Percentiles rank a stretch among this genome's conserved stretches.
Conservation (phyloP, 176 grass and related monocot species). For the Zoysia pacifica region DNA sequence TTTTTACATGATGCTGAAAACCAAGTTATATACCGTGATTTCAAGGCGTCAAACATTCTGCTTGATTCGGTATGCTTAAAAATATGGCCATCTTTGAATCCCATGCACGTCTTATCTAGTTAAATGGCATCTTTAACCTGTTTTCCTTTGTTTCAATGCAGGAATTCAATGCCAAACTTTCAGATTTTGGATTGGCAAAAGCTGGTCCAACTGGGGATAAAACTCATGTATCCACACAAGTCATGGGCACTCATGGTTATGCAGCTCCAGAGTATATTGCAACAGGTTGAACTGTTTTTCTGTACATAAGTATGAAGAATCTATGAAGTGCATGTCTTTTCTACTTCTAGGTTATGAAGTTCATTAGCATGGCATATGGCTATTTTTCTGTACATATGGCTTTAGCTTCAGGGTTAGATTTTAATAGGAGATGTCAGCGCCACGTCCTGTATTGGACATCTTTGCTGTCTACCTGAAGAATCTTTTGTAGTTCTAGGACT, state of each 20-base stretch:
- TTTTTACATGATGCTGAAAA: constrained; percentile 90
- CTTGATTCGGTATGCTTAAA: constrained; percentile 86
- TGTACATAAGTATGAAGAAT: neutral
- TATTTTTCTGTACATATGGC: neutral
- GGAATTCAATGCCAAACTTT: constrained; percentile 93
- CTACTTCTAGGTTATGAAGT: neutral
- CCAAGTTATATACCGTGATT: constrained; percentile 97
- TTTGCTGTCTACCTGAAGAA: constrained; percentile 10
- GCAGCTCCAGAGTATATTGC: constrained; percentile 97
- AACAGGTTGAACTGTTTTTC: constrained; percentile 61
- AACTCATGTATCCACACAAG: constrained; percentile 98
- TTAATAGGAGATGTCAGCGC: neutral
- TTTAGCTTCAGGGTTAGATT: neutral
- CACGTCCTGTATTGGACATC: neutral
- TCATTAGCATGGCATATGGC: neutral
- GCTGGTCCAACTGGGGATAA: constrained; percentile 93
- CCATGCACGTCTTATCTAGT: neutral
- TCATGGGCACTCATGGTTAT: constrained; percentile 98
- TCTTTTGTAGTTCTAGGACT: neutral
- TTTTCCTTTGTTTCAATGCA: constrained; percentile 49
- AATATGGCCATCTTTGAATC: neutral
- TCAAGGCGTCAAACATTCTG: constrained; percentile 97
- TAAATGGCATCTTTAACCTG: constrained; percentile 5
- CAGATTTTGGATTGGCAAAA: constrained; percentile 98
- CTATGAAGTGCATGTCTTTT: neutral